Evolutionary conservation across 345 rosid genomes (phyloP).

Genomic region (Melaleuca quinquenervia): DNA sequence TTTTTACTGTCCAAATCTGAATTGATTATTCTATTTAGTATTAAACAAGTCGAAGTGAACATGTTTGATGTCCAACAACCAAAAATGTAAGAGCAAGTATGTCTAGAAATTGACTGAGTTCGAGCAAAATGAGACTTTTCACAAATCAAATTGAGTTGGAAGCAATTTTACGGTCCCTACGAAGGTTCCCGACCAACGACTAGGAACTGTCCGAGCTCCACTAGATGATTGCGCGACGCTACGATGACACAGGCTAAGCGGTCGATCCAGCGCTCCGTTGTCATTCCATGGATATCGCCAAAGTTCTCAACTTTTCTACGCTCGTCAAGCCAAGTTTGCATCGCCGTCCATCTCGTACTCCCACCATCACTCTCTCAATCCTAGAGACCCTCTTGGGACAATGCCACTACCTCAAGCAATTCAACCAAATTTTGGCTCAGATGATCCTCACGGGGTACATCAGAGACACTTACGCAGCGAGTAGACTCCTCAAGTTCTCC

Average conservation of each 20-base stretch:
- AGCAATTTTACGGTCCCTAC: not conserved
- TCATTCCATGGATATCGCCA: not conserved
- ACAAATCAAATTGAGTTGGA: not conserved
- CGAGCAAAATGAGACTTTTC: not conserved
- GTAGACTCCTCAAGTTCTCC: conserved; percentile 33
- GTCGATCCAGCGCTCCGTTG: not conserved
- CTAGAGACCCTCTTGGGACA: conserved; percentile 17
- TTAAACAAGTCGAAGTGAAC: not conserved
- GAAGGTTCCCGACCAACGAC: not conserved
- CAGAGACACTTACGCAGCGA: conserved; percentile 34
- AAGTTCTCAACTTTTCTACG: not conserved
- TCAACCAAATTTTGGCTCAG: conserved; percentile 44
- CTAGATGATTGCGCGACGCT: not conserved
- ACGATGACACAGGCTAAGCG: not conserved
- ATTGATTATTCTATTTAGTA: not conserved
- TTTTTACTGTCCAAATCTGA: not conserved
- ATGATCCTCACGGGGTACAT: conserved; percentile 36
- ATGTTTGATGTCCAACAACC: not conserved
- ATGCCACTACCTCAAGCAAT: conserved; percentile 28
- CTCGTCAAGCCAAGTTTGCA: not conserved
- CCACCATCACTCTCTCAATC: conserved; percentile 24
- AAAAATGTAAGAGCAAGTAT: not conserved
- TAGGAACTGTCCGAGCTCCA: not conserved
- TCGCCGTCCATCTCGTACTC: not conserved
- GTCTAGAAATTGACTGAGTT: not conserved